phyloP scores from a whole-genome alignment of 164 flowering plant genomes.

The Litsea cubeba region DNA sequence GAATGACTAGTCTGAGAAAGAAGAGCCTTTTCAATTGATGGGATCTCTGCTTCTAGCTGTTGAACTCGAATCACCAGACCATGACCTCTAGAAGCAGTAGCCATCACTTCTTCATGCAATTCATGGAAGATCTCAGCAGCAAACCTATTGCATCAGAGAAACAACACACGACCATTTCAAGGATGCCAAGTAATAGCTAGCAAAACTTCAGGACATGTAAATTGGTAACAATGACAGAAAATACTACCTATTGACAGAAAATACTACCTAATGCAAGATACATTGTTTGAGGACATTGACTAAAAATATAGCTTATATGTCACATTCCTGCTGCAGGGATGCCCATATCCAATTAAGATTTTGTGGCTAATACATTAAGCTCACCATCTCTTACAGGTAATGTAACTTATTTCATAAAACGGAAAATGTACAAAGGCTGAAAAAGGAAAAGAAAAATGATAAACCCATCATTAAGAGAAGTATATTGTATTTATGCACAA shows the following conservation, averaged over 20 bases:
- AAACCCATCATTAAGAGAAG: too few relatives aligned
- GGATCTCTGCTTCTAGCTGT: slow-evolving; percentile 88
- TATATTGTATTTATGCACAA: too few relatives aligned
- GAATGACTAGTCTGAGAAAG: slow-evolving; percentile 74
- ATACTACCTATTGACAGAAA: not conserved
- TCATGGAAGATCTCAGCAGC: slow-evolving; percentile 96
- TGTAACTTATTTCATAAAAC: too few relatives aligned
- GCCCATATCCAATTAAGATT: not conserved
- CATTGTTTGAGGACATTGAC: not conserved
- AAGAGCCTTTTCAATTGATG: slow-evolving; percentile 73
- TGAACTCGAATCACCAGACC: slow-evolving; percentile 78
- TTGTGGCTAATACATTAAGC: not conserved
- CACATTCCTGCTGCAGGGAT: not conserved
- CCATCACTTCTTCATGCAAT: slow-evolving; percentile 95
- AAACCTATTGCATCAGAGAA: slow-evolving; percentile 51
- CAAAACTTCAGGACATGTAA: not conserved
- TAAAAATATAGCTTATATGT: not conserved
- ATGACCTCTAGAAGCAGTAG: slow-evolving; percentile 92
- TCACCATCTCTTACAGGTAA: not conserved
- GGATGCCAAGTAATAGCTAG: not conserved
- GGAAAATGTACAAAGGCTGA: too few relatives aligned
- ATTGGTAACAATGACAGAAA: not conserved
- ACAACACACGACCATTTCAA: not conserved
- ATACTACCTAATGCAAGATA: not conserved
- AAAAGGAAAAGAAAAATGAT: too few relatives aligned